A percentile compares a stretch with the other conserved stretches of the same genome.
These are phyloP conservation scores for Daedaleopsis sinensis DNA, from an alignment of 768 basidiomycete genomes.

Conservation along the genomic window DNA sequence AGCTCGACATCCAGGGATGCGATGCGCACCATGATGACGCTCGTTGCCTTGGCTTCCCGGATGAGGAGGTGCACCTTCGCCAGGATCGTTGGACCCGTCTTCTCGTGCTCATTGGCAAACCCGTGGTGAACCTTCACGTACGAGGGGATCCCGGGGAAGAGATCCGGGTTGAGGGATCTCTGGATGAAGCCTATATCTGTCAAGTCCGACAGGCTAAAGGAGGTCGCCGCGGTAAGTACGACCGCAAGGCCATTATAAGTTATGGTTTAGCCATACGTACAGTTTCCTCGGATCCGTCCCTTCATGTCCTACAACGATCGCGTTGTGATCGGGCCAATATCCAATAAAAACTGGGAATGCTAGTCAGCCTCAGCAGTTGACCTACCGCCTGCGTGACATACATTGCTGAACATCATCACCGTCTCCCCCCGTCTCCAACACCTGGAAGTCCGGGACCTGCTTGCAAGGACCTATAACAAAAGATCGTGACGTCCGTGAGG, in stretches of 20 bases:
- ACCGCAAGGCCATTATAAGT: too few species aligned
- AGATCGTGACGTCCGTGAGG: not conserved
- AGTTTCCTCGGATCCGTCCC: slow-evolving; percentile 60
- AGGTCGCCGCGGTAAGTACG: not conserved
- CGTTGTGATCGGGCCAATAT: slow-evolving; percentile 51
- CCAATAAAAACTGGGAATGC: slow-evolving; percentile 51
- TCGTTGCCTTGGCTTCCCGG: slow-evolving; percentile 37
- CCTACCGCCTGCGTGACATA: slow-evolving; percentile 25
- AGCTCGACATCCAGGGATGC: not conserved
- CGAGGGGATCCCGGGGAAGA: slow-evolving; percentile 58
- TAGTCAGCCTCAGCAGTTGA: too few species aligned
- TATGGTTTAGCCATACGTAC: slow-evolving; percentile 34
- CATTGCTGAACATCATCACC: slow-evolving; percentile 50
- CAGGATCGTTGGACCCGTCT: slow-evolving; percentile 48
- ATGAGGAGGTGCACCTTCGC: slow-evolving; percentile 46
- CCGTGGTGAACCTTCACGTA: slow-evolving; percentile 53
- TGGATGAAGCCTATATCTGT: slow-evolving; percentile 50
- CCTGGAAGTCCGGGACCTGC: slow-evolving; percentile 43
- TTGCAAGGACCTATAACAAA: slow-evolving; percentile 38
- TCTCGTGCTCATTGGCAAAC: slow-evolving; percentile 53
- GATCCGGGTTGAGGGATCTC: slow-evolving; percentile 40
- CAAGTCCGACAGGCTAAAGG: slow-evolving; percentile 46
- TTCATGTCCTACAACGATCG: slow-evolving; percentile 61
- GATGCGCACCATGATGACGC: slow-evolving; percentile 43
- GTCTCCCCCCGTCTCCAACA: slow-evolving; percentile 49